Percentiles rank a stretch among this genome's conserved stretches.
Evolutionary conservation across 2,329 filamentous ascomycete genomes (phyloP).

Genomic region (Thielaviopsis punctulata): DNA sequence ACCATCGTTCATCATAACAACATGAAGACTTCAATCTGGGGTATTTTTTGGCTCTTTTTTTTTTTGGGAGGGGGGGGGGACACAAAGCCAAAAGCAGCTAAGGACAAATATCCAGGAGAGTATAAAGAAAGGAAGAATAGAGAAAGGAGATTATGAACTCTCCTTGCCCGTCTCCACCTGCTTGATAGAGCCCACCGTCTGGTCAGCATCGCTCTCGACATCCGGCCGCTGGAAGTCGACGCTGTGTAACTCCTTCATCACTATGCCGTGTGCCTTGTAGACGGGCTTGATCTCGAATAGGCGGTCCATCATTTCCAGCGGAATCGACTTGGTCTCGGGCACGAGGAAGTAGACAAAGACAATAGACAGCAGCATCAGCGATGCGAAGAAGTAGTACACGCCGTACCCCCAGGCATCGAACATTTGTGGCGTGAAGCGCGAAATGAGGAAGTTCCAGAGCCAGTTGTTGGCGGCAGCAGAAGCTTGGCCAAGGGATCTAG

Average conservation of each 20-base stretch:
- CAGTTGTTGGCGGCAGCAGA: conserved; percentile 56
- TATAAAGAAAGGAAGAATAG: not conserved
- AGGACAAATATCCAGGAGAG: not conserved
- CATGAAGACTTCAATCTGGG: no score
- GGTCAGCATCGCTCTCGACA: conserved; percentile 15
- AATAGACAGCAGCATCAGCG: conserved; percentile 39
- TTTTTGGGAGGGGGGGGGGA: no score
- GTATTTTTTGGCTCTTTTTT: no score
- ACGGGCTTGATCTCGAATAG: conserved; percentile 36
- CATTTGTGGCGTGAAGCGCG: conserved; percentile 51
- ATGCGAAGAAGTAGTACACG: conserved; percentile 47
- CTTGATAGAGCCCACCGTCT: conserved; percentile 15
- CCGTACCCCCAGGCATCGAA: conserved; percentile 41
- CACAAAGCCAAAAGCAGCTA: not conserved
- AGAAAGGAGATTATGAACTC: not conserved
- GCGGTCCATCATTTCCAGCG: conserved; percentile 46
- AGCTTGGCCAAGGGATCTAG: conserved; percentile 22
- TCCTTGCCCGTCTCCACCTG: conserved; percentile 10
- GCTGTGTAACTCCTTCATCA: conserved; percentile 27
- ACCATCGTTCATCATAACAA: no score
- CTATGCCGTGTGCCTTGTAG: conserved; percentile 24
- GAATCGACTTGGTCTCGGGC: conserved; percentile 49
- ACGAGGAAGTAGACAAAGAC: conserved; percentile 45
- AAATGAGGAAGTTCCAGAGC: conserved; percentile 55
- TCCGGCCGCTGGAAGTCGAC: conserved; percentile 20